Evolutionary conservation across 2,329 filamentous ascomycete species (phyloP).

Genomic region (Cladobotryum mycophilum): DNA sequence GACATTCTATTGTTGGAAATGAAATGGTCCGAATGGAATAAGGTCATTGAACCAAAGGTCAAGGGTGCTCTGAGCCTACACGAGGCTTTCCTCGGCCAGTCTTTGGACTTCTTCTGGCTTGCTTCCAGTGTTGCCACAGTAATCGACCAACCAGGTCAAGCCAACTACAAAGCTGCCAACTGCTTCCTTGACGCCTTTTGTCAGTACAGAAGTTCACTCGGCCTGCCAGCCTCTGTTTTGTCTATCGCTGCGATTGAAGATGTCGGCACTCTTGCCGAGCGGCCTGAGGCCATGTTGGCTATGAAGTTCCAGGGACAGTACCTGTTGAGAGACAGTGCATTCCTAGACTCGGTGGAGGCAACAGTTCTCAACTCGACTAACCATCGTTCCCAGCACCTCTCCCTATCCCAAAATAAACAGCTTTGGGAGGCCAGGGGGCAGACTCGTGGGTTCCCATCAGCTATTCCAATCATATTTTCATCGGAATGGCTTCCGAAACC

Average conservation of each 20-base stretch:
- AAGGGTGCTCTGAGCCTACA: slow-evolving; percentile 31
- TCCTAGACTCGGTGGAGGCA: not conserved
- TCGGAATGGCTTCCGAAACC: not conserved
- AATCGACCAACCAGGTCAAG: slow-evolving; percentile 26
- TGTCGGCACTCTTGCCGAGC: slow-evolving; percentile 27
- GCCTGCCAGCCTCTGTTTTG: slow-evolving; percentile 31
- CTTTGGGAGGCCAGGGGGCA: not conserved
- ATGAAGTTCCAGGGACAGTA: not conserved
- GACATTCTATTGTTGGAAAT: slow-evolving; percentile 23
- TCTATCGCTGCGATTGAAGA: slow-evolving; percentile 32
- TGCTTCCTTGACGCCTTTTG: slow-evolving; percentile 35
- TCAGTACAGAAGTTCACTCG: slow-evolving; percentile 27
- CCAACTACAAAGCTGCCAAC: slow-evolving; percentile 35
- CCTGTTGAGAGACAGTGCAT: not conserved
- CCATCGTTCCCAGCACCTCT: not conserved
- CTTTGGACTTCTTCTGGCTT: slow-evolving; percentile 30
- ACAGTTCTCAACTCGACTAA: not conserved
- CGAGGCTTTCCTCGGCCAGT: slow-evolving; percentile 6
- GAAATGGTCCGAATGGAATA: slow-evolving; percentile 25
- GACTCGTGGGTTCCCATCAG: too few species aligned
- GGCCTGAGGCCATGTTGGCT: too few species aligned
- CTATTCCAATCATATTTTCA: not conserved
- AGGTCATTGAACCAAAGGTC: slow-evolving; percentile 25
- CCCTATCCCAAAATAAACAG: not conserved
- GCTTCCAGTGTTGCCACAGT: slow-evolving; percentile 22